Percentiles rank a stretch among this genome's conserved stretches.
phyloP scores from a whole-genome alignment of 2,329 filamentous ascomycete species.

The Penicillium glabrum region DNA sequence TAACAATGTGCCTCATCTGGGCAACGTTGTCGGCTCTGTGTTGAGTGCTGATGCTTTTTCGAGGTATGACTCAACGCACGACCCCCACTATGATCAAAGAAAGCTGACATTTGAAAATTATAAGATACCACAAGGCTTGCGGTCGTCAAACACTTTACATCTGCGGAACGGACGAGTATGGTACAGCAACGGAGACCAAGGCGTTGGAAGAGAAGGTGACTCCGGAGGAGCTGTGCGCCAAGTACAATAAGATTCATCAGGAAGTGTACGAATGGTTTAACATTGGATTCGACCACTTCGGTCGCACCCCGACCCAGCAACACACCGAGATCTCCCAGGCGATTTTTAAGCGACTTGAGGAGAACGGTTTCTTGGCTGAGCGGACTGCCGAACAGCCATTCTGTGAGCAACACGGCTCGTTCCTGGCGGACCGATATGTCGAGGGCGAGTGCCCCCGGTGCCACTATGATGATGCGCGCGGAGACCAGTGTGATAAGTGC shows the following conservation, averaged over 20 bases:
- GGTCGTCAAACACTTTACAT: constrained; percentile 79
- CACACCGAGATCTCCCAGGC: constrained; percentile 93
- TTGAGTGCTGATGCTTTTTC: constrained; percentile 86
- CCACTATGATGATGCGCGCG: constrained; percentile 67
- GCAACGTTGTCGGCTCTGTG: constrained; percentile 84
- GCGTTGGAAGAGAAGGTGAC: constrained; percentile 83
- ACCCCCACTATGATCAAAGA: constrained; percentile 51
- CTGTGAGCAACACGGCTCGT: constrained; percentile 65
- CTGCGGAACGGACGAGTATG: constrained; percentile 91
- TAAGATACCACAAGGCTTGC: constrained; percentile 74
- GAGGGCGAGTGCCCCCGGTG: constrained; percentile 50
- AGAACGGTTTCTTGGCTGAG: constrained; percentile 87
- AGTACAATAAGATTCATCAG: constrained; percentile 87
- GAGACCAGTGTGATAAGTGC: constrained; percentile 75
- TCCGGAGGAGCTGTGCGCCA: constrained; percentile 81
- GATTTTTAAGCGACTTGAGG: constrained; percentile 82
- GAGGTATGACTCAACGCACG: constrained; percentile 35
- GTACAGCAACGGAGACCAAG: constrained; percentile 93
- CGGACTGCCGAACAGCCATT: constrained; percentile 85
- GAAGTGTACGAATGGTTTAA: constrained; percentile 96
- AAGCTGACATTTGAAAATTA: constrained; percentile 6
- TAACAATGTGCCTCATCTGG: constrained; percentile 77
- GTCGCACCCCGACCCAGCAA: constrained; percentile 81
- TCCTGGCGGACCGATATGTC: constrained; percentile 75
- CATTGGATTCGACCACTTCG: constrained; percentile 92